Percentiles rank a stretch among this genome's conserved stretches.
Conservation (phyloP, 495 filamentous ascomycete species). For the Antarctomyces pellizariae region DNA sequence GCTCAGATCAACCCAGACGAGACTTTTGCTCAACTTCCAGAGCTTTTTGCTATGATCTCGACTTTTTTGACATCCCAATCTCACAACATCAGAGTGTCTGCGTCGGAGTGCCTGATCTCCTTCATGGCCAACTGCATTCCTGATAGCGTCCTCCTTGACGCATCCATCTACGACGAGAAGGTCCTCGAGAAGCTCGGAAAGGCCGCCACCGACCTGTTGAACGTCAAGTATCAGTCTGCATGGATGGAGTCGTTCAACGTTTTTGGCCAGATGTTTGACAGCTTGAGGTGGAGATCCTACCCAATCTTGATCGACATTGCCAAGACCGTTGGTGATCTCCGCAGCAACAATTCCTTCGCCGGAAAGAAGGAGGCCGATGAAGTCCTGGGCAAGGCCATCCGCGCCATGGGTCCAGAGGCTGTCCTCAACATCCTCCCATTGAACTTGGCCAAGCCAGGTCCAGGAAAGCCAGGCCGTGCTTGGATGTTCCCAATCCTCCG, state of each 20-base stretch:
- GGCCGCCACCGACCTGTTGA: constrained; percentile 44
- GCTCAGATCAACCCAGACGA: constrained; percentile 65
- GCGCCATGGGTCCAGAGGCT: constrained; percentile 66
- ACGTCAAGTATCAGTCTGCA: constrained; percentile 74
- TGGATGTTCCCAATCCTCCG: constrained; percentile 86
- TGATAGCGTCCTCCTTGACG: constrained; percentile 51
- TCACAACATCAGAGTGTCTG: constrained; percentile 77
- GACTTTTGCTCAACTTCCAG: constrained; percentile 70
- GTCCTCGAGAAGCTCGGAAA: constrained; percentile 50
- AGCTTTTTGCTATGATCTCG: constrained; percentile 52
- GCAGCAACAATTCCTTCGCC: constrained; percentile 68
- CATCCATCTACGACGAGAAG: constrained; percentile 74
- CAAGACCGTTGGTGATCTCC: constrained; percentile 62
- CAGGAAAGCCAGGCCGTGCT: constrained; percentile 60
- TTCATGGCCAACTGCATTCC: constrained; percentile 79
- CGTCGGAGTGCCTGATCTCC: constrained; percentile 83
- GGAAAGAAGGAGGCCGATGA: constrained; percentile 88
- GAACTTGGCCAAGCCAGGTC: constrained; percentile 53
- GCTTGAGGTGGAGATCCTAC: constrained; percentile 59
- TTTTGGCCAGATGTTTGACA: constrained; percentile 63
- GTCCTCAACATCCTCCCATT: constrained; percentile 64
- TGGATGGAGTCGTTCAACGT: constrained; percentile 94
- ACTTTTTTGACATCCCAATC: constrained; percentile 65
- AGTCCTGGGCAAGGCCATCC: constrained; percentile 65
- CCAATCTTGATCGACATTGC: constrained; percentile 54